Evolutionary conservation across 768 basidiomycete species (phyloP).

Genomic region (Auricularia cornea): DNA sequence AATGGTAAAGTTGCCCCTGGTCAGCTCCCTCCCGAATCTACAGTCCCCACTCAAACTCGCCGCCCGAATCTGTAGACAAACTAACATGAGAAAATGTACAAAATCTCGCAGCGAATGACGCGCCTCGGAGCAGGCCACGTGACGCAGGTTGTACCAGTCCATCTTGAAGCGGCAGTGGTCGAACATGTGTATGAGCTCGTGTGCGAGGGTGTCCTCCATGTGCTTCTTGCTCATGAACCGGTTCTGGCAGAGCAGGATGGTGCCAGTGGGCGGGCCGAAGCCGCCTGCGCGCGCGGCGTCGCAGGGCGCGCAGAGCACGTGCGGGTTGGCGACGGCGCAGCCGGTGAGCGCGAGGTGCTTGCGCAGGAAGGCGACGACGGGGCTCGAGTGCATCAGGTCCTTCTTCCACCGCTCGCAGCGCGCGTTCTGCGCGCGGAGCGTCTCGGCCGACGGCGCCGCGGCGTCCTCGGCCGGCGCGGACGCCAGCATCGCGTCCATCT

Average conservation of each 20-base stretch:
- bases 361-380: conserved; percentile 82
- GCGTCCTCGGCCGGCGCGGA: background rate
- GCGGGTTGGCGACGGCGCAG: conserved; percentile 57
- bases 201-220: conserved; percentile 88
- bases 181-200: conserved; percentile 92
- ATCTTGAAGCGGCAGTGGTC: conserved; percentile 94
- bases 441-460: background rate
- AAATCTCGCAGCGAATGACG: conserved; percentile 17
- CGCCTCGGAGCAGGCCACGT: conserved; percentile 97
- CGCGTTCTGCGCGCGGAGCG: background rate
- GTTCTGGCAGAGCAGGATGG: conserved; percentile 79
- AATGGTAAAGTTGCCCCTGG: conserved; percentile 67
- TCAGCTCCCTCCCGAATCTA: conserved; percentile 71
- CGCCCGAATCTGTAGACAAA: conserved; percentile 69
- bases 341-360: conserved; percentile 77
- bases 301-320: conserved; percentile 82
- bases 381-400: conserved; percentile 28
- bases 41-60: conserved; percentile 94
- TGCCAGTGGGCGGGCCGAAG: conserved; percentile 68
- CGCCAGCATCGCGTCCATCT: background rate
- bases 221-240: conserved; percentile 73
- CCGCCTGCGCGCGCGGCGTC: conserved; percentile 68
- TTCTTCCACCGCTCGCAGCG: background rate
- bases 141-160: conserved; percentile 81
- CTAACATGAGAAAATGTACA: background rate